Percentiles rank a stretch among this genome's conserved stretches.
These are phyloP conservation scores for Suillus luteus DNA, from an alignment of 768 basidiomycete species.

Conservation along the genomic window DNA sequence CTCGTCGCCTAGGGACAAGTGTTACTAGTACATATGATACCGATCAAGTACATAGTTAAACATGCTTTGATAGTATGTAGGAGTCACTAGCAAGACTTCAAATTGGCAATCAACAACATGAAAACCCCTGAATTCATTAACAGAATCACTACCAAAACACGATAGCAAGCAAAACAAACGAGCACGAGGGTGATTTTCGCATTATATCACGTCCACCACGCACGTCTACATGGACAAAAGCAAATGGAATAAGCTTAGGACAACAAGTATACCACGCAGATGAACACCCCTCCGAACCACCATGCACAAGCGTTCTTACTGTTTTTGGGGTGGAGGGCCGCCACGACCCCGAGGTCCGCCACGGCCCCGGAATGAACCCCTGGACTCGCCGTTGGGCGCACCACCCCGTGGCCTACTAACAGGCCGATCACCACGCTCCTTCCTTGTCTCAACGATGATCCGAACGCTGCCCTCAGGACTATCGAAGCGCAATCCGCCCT, in stretches of 20 bases:
- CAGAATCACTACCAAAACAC: constrained; percentile 4
- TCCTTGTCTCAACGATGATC: constrained; percentile 85
- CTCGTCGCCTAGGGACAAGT: neutral
- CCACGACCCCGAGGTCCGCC: constrained; percentile 48
- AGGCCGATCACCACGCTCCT: constrained; percentile 87
- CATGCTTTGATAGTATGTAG: neutral
- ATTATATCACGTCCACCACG: constrained; percentile 10
- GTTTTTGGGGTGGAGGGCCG: constrained; percentile 32
- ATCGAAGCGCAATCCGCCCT: constrained; percentile 84
- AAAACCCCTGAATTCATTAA: constrained; percentile 4
- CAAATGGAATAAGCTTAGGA: constrained; percentile 10
- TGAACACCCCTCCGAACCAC: neutral
- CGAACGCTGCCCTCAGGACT: constrained; percentile 52
- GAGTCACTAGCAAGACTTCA: neutral
- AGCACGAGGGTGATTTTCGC: constrained; percentile 1
- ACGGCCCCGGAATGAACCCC: constrained; percentile 50
- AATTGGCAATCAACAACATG: neutral
- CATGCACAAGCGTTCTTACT: constrained; percentile 10
- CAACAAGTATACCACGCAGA: constrained; percentile 10
- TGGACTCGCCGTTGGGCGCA: constrained; percentile 51
- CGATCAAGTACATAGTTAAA: neutral
- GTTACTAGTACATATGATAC: neutral
- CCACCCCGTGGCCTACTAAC: constrained; percentile 63
- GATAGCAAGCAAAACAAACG: constrained; percentile 6
- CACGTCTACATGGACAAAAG: constrained; percentile 12